Evolutionary conservation across 768 basidiomycete genomes (phyloP), one percentile per base, ranked within the genome.

Genomic region (Gautieria morchelliformis): DNA sequence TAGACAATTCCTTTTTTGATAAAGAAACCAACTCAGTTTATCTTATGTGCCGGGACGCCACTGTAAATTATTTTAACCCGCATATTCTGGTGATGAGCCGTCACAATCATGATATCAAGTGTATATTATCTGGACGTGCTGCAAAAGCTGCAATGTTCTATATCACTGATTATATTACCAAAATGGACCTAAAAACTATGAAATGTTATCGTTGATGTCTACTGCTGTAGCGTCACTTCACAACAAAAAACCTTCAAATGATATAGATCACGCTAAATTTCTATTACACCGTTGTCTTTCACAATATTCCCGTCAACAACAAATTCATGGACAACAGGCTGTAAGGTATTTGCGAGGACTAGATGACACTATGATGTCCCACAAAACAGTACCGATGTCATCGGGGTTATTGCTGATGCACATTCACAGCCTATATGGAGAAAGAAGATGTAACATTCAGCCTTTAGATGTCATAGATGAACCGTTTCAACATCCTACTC

Each of bases 91-190:
- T 72, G 0, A 70, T 65, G 58, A 68, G 66, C 24, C 14, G 67
- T 0, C 72, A 72, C 48, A 72, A 71, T 30, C 68, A 73, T 60
- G 70, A 72, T 50, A 59, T 68, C 9, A 69, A 71, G 46, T 69
- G 60, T 47, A 68, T 73, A n/a, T 67, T 67, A 0, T 71, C 70
- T 0, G 70, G 72, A 0, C 58, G 62, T 17, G 64, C 66, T 6
- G 69, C 70, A 0, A 72, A 69, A 45, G 69, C 70, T 0, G 60
- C 69, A 0, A 39, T 72, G 22, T 71, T 65, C 52, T 73, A 73
- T 42, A 61, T 73, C 4, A 71, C 72, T 0, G 72, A 73, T 53
- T 74, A 74, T 52, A 68, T 73, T 19, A 71, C 72, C 0, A 74
- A 73, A 50, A 15, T 58, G 3, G 33, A 52, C 1, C n/a, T 71